phyloP scores from a whole-genome alignment of 1,284 basidiomycete genomes.

The Afroboletus lepidellus region DNA sequence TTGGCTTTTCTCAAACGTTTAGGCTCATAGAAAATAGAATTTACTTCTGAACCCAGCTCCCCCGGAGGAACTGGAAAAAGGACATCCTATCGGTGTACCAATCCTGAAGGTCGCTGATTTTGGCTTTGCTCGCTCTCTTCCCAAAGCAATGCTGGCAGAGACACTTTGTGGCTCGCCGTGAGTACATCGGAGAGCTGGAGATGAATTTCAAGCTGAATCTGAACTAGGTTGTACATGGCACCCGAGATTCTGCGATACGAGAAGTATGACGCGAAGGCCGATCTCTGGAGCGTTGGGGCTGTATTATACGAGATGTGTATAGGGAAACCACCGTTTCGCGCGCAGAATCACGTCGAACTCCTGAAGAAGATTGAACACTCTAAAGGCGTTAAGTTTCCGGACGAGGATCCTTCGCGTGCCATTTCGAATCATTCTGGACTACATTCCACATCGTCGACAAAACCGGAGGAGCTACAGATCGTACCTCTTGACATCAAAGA shows the following conservation, averaged over 20 bases:
- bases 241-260: conserved; percentile 97
- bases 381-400: conserved; percentile 88
- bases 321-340: conserved; percentile 92
- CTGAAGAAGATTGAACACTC: conserved; percentile 89
- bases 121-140: conserved; percentile 92
- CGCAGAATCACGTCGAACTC: conserved; percentile 94
- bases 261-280: conserved; percentile 97
- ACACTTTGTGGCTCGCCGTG: conserved; percentile 97
- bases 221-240: conserved; percentile 89
- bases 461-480: conserved; percentile 42
- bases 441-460: conserved; percentile 20
- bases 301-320: conserved; percentile 96
- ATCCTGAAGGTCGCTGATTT: conserved; percentile 98
- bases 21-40: conserved; percentile 56
- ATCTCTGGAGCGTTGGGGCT: conserved; percentile 97
- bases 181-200: conserved; percentile 34
- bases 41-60: conserved; percentile 85
- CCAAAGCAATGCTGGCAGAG: conserved; percentile 92
- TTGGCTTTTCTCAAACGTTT: not conserved
- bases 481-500: conserved; percentile 87
- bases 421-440: conserved; percentile 19
- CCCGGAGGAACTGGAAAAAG: conserved; percentile 73
- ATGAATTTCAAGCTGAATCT: conserved; percentile 8
- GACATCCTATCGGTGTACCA: conserved; percentile 89
- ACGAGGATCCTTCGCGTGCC: conserved; percentile 63